Evolutionary conservation across 768 basidiomycete species (phyloP), one percentile per base, ranked within the genome.

Genomic region (Panaeolus cyanescens): DNA sequence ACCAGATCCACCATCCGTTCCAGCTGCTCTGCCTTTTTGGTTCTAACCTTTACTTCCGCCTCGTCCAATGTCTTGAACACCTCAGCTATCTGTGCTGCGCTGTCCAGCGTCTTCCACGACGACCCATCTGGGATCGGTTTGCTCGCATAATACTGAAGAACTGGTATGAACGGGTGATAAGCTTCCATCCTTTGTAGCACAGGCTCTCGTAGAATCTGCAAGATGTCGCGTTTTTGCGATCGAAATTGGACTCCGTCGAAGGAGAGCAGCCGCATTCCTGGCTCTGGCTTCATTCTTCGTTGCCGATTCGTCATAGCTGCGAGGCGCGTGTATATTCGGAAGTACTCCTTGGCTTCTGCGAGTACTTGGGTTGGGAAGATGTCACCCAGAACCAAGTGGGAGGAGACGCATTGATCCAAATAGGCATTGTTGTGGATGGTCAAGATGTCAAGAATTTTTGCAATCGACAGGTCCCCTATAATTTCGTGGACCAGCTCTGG

Each of bases 401-500:
- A 63, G 5, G 42, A 55, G 9, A 69, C 60, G 55, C 70, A 50
- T 50, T 61, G 53, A 25, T 72, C 67, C 12, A 75, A 53, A 59
- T 75, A 71, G 25, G 70, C 60, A n/a, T 65, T 56, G 32, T 67
- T 59, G 54, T 68, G 65, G 33, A 59, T 42, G 37, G 64, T 64
- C 39, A 70, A 55, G 4, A 72, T 54, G 34, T 71, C 68, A 22
- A 72, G 63, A 56, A 71, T 67, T 32, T 70, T 70, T 45, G 59
- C 37, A 15, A 73, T 55, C 2, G 68, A 66, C n/a, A 74, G 59
- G 45, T 73, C 70, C 42, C 60, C 59, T 42, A 74, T 57, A 28
- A 74, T 60, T 54, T 70, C 64, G 59, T 72, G 71, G 19, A 72
- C 68, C 10, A 73, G 32, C 59, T 75, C 74, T 28, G 62, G 63